Evolutionary conservation across 345 rosid species (phyloP).

Genomic region (Aegle marmelos): DNA sequence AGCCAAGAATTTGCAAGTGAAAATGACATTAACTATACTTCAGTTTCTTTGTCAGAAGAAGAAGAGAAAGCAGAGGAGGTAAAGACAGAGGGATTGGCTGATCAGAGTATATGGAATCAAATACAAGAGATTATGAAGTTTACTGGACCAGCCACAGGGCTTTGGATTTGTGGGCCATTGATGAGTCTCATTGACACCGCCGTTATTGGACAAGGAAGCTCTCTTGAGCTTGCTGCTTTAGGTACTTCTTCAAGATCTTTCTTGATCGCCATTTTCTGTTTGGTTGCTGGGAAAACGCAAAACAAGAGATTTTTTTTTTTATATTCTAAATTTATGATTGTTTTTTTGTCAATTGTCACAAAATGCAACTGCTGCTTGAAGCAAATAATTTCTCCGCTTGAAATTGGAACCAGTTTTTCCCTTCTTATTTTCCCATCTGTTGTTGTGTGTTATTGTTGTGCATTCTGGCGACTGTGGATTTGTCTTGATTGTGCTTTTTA

Average conservation of each 20-base stretch:
- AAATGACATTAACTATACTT: slow-evolving; percentile 12
- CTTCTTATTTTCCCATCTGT: neutral
- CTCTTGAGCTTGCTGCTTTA: slow-evolving; percentile 87
- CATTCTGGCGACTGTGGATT: neutral
- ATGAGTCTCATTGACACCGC: slow-evolving; percentile 96
- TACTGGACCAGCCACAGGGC: slow-evolving; percentile 86
- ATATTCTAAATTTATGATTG: neutral
- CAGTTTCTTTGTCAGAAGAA: slow-evolving; percentile 10
- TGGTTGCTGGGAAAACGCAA: neutral
- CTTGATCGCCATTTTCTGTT: neutral
- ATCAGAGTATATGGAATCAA: slow-evolving; percentile 71
- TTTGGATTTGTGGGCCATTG: slow-evolving; percentile 90
- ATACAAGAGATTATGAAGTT: slow-evolving; percentile 75
- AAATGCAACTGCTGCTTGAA: neutral
- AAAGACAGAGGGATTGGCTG: slow-evolving; percentile 41
- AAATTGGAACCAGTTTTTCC: too few species aligned
- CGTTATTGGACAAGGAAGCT: slow-evolving; percentile 89
- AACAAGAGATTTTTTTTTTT: neutral
- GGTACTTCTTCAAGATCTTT: slow-evolving; percentile 34
- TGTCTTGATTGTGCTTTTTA: neutral
- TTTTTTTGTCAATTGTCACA: neutral
- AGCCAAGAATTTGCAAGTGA: slow-evolving; percentile 8
- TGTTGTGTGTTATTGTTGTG: neutral
- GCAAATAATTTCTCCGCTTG: neutral
- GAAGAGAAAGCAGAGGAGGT: slow-evolving; percentile 13